Conservation (phyloP, 768 basidiomycete species). For the Tubosaeta sp. region DNA sequence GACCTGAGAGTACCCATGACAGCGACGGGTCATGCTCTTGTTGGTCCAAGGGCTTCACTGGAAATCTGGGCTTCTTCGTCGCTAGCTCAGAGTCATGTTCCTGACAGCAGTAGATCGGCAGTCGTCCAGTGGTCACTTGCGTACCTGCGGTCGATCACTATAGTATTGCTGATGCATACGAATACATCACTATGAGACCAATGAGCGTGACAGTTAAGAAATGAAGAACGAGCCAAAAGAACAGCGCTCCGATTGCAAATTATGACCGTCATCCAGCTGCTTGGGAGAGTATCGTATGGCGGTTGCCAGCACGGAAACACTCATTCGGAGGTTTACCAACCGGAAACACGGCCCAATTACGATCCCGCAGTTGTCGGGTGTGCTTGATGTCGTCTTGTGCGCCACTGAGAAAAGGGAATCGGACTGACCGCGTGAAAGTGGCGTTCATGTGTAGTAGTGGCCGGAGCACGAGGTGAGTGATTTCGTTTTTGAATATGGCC, state of each 20-base stretch:
- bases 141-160: too few relatives aligned
- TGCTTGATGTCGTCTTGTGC: slow-evolving; percentile 24
- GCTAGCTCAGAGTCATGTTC: too few relatives aligned
- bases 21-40: too few relatives aligned
- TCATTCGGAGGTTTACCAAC: neutral
- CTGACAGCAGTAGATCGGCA: too few relatives aligned
- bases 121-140: too few relatives aligned
- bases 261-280: slow-evolving; percentile 24
- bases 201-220: neutral
- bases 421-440: slow-evolving; percentile 3
- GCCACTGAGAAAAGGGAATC: neutral
- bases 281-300: slow-evolving; percentile 5
- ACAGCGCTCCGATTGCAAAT: slow-evolving; percentile 27
- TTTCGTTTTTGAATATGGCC: too few relatives aligned
- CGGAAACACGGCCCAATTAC: slow-evolving; percentile 16
- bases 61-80: too few relatives aligned
- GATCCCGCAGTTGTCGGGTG: slow-evolving; percentile 15
- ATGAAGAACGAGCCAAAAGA: neutral
- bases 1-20: too few relatives aligned
- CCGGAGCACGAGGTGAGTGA: too few relatives aligned
- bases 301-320: slow-evolving; percentile 17
- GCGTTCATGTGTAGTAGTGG: neutral
- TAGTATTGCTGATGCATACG: too few relatives aligned
- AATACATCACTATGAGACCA: neutral
- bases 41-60: too few relatives aligned